phyloP scores from a whole-genome alignment of 768 basidiomycete genomes.

The Calocera viscosa region DNA sequence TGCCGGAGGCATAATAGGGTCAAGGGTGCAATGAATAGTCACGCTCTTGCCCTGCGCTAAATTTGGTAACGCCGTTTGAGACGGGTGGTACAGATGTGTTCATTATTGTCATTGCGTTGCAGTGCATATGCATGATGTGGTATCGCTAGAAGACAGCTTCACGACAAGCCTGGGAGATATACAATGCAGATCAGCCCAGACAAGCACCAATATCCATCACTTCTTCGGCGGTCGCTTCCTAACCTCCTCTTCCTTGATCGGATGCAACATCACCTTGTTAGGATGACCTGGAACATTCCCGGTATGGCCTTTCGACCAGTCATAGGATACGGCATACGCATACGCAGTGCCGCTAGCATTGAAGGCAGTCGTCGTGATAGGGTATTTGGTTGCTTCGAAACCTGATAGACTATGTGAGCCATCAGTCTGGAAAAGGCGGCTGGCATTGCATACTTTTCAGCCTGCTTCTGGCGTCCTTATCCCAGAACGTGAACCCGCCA shows the following conservation, averaged over 20 bases:
- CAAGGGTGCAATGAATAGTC: neutral
- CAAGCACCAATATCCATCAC: neutral
- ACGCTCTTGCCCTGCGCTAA: neutral
- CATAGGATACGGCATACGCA: conserved; percentile 21
- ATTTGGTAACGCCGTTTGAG: neutral
- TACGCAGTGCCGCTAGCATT: conserved; percentile 17
- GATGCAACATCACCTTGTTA: conserved; percentile 75
- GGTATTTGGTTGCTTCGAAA: conserved; percentile 2
- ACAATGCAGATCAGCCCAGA: neutral
- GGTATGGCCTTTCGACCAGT: conserved; percentile 20
- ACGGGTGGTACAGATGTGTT: neutral
- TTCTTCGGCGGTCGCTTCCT: conserved; percentile 39
- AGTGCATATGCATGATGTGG: neutral
- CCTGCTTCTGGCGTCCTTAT: conserved; percentile 29
- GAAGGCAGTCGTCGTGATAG: conserved; percentile 16
- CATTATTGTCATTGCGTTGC: neutral
- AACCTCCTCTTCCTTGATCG: conserved; percentile 78
- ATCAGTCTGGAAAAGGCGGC: neutral
- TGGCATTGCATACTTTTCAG: conserved; percentile 22
- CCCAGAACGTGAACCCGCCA: conserved; percentile 25
- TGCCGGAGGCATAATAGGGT: neutral
- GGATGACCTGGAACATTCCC: conserved; percentile 24
- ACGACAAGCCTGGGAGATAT: neutral
- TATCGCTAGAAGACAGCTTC: neutral
- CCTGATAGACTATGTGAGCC: neutral